Evolutionary conservation across 768 basidiomycete genomes (phyloP).

Genomic region (Serendipita sp.): DNA sequence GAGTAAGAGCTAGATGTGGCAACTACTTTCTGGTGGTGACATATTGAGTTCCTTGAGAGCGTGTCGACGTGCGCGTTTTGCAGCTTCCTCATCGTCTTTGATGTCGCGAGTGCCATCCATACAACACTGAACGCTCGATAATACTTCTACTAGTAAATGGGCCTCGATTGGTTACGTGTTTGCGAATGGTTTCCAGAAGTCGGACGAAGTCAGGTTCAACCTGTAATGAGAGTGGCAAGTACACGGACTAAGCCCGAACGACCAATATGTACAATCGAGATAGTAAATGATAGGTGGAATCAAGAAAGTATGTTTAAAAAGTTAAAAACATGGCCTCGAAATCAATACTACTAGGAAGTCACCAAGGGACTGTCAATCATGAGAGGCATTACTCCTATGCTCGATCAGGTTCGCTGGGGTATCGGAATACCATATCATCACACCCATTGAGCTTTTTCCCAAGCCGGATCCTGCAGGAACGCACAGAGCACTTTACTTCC

Average conservation of each 20-base stretch:
- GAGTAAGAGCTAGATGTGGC: neutral
- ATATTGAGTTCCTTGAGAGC: conserved; percentile 42
- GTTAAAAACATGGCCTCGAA: neutral
- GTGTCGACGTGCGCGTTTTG: conserved; percentile 38
- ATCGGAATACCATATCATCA: conserved; percentile 19
- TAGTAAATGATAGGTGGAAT: no score
- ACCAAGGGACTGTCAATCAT: no score
- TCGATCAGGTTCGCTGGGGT: neutral
- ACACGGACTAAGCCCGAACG: no score
- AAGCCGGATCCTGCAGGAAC: conserved; percentile 85
- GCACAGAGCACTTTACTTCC: conserved; percentile 94
- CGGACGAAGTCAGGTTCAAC: neutral
- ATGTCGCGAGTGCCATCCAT: conserved; percentile 5
- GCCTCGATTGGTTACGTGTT: neutral
- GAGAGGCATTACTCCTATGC: no score
- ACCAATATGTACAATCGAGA: no score
- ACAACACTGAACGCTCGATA: neutral
- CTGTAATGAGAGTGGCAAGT: neutral
- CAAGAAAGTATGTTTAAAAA: neutral
- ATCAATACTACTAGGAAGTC: neutral
- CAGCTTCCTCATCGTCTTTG: conserved; percentile 34
- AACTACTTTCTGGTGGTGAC: conserved; percentile 1
- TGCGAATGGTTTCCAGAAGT: neutral
- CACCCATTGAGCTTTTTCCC: conserved; percentile 71
- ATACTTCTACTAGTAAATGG: neutral